These are phyloP conservation scores for Alternaria novae-zelandiae DNA, from an alignment of 2,329 filamentous ascomycete species.

Conservation along the genomic window DNA sequence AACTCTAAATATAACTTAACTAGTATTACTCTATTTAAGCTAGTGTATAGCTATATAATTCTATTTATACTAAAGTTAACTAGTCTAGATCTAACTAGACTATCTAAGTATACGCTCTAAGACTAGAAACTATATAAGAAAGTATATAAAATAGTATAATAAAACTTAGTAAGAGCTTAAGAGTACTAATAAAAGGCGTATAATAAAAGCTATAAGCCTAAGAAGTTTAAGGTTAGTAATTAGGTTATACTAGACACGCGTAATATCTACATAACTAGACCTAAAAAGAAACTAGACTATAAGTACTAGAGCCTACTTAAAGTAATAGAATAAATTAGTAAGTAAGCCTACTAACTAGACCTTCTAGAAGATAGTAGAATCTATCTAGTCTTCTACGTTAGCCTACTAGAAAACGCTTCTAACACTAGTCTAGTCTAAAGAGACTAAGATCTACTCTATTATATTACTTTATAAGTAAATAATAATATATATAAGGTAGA, in stretches of 20 bases:
- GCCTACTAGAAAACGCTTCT: background rate
- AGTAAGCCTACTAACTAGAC: background rate
- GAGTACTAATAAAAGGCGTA: background rate
- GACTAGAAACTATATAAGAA: background rate
- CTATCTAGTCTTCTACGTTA: background rate
- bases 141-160: background rate
- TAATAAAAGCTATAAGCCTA: background rate
- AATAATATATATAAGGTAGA: background rate
- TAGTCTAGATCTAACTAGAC: background rate
- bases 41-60: no score
- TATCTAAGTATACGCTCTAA: background rate
- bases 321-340: background rate
- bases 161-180: background rate
- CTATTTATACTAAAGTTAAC: background rate
- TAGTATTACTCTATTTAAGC: no score
- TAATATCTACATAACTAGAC: no score
- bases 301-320: no score
- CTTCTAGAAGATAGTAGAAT: background rate
- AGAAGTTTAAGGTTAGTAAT: no score
- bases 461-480: background rate
- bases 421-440: background rate
- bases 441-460: background rate
- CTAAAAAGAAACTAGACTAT: no score
- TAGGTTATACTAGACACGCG: no score
- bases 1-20: no score